A percentile compares a stretch with the other conserved stretches of the same genome.
These are phyloP conservation scores for Moesziomyces antarcticus DNA, from an alignment of 1,284 basidiomycete genomes.

Conservation along the genomic window DNA sequence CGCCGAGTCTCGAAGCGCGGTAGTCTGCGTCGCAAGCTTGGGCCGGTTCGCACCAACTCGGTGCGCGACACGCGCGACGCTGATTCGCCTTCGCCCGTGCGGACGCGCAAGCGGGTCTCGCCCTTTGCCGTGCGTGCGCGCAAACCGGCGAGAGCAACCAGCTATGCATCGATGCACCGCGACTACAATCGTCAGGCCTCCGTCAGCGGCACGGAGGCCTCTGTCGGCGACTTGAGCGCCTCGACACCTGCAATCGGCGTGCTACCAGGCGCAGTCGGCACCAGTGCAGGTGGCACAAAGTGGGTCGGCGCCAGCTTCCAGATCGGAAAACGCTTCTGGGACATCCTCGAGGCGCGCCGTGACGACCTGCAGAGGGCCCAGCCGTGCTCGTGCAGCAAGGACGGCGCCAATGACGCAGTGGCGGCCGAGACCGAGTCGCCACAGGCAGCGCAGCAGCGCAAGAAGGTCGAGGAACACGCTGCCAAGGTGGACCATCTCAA, in stretches of 20 bases:
- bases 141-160: constrained; percentile 17
- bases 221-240: constrained; percentile 7
- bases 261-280: constrained; percentile 52
- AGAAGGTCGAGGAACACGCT: constrained; percentile 19
- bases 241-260: constrained; percentile 21
- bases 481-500: constrained; percentile 40
- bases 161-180: constrained; percentile 26
- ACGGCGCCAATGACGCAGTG: neutral
- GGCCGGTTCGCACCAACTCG: constrained; percentile 9
- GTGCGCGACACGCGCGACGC: constrained; percentile 1
- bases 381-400: constrained; percentile 23
- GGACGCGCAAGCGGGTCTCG: constrained; percentile 19
- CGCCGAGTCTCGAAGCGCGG: constrained; percentile 16
- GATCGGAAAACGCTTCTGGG: constrained; percentile 57
- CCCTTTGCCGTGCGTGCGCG: constrained; percentile 32
- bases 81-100: constrained; percentile 14
- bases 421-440: neutral
- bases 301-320: constrained; percentile 64
- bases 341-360: constrained; percentile 47
- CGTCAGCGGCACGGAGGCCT: constrained; percentile 19
- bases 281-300: constrained; percentile 61
- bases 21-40: constrained; percentile 3
- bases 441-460: constrained; percentile 3
- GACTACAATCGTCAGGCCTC: constrained; percentile 13
- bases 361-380: constrained; percentile 20